Evolutionary conservation across 805 yeast species (phyloP).

Genomic region (Metschnikowia sp.): DNA sequence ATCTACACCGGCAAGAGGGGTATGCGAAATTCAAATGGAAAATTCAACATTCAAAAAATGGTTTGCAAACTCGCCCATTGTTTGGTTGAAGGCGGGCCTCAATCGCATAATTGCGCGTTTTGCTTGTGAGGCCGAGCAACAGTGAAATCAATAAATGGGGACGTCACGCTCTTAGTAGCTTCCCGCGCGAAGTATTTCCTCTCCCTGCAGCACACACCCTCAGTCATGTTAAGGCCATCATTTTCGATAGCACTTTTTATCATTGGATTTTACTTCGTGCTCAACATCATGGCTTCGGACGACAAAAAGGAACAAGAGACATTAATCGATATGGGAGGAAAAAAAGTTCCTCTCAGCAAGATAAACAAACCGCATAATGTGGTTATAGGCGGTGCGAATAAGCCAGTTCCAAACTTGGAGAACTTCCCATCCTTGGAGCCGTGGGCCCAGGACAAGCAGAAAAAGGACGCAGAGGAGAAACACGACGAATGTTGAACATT

Average conservation of each 20-base stretch:
- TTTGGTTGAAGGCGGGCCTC: background rate
- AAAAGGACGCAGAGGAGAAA: constrained; percentile 1
- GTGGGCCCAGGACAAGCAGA: constrained; percentile 9
- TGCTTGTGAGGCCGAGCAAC: background rate
- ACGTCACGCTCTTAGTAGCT: constrained; percentile 8
- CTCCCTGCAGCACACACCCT: constrained; percentile 10
- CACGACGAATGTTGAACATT: too few species aligned
- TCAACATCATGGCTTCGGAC: constrained; percentile 11
- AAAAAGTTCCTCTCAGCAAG: constrained; percentile 32
- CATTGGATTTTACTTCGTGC: constrained; percentile 7
- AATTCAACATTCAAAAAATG: too few species aligned
- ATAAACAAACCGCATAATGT: constrained; percentile 39
- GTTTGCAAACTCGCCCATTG: too few species aligned
- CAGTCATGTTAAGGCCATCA: constrained; percentile 10
- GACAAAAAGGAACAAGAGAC: constrained; percentile 16
- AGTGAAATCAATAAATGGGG: constrained; percentile 6
- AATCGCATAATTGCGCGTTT: background rate
- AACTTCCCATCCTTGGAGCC: constrained; percentile 19
- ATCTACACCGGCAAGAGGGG: too few species aligned
- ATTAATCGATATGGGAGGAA: constrained; percentile 32
- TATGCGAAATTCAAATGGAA: too few species aligned
- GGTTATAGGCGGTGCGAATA: constrained; percentile 17
- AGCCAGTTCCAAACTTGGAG: constrained; percentile 16
- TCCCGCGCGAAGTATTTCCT: constrained; percentile 6
- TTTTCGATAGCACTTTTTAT: constrained; percentile 11